Base-by-base conservation (phyloP, 768 basidiomycete species). In the Crucibulum laeve region DNA sequence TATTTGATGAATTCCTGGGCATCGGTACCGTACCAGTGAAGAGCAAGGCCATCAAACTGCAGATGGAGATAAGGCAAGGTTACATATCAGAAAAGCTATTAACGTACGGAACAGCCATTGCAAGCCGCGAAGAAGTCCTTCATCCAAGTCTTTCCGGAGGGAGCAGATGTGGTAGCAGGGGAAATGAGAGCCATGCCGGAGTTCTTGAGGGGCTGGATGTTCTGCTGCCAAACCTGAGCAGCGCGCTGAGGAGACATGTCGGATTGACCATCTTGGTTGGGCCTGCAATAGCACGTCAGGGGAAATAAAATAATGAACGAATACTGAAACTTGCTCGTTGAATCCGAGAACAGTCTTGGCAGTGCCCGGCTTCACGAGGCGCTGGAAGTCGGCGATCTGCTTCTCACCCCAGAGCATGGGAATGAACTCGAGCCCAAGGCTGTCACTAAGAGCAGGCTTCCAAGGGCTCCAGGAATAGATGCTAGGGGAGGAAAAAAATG, bases 401-500 rank as follows among this genome's bases (percentile, higher is more conserved):
- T 73, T 68, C 5, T 58, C 51, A 47, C 84, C 82, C 87, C 87
- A 91, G 1, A 89, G 60, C 84, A 86, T 85, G 17, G 84, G 74
- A 25, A 76, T 68, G 49, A 65, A 79, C 7, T 73, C 61, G 28
- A 83, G 58, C n/a, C 80, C 82, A 41, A 74, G 61, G 4, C 56
- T 24, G 11, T 68, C 62, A 1, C 70, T 64, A 1, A 54, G 50
- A n/a, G 50, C 43, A 17, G 82, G 76, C 38, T 64, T 63, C 48
- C 56, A 63, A 8, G 82, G 73, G 26, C 71, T 69, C 91, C 91
- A 94, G 24, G 72, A 77, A 63, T 89, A 88, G 28, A 83, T 38
- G 11, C 76, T 77, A 37, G 13, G 28, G 28, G 26, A 37, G 30
- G 23, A 32, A 25, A 37, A 23, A 34, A 8, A 10, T 4, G 19